These are phyloP conservation scores for Chenopodium suecicum DNA, from an alignment of 148 eudicot genomes.

Conservation along the genomic window DNA sequence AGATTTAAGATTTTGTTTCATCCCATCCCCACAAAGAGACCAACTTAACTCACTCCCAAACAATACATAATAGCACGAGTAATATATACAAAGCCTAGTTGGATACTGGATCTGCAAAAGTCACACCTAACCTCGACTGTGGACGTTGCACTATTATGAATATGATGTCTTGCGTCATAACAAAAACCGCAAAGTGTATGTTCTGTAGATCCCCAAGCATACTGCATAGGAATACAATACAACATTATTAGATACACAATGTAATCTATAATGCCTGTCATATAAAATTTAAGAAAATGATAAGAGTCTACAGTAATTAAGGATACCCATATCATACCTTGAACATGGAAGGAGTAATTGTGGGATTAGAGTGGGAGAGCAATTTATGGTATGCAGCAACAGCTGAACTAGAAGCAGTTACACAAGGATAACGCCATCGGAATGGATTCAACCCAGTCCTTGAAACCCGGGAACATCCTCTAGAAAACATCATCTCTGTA, in stretches of 20 bases:
- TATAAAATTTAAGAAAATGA: neutral
- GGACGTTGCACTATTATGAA: slow-evolving; percentile 58
- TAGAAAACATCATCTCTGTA: slow-evolving; percentile 22
- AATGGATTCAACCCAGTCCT: slow-evolving; percentile 20
- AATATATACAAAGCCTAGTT: neutral
- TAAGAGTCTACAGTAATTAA: neutral
- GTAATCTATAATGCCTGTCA: neutral
- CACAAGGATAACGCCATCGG: slow-evolving; percentile 13
- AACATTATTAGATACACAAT: neutral
- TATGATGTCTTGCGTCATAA: slow-evolving; percentile 39
- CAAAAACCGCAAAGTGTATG: slow-evolving; percentile 40
- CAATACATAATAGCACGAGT: too few relatives aligned
- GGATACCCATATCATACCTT: neutral
- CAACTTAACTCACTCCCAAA: neutral
- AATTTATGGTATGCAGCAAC: slow-evolving; percentile 16
- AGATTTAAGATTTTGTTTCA: neutral
- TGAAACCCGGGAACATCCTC: slow-evolving; percentile 31
- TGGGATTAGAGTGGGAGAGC: slow-evolving; percentile 13
- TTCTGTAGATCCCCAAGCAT: slow-evolving; percentile 61
- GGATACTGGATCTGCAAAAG: slow-evolving; percentile 8
- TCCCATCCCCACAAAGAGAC: neutral
- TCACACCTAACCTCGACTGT: slow-evolving; percentile 58
- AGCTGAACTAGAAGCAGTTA: slow-evolving; percentile 6
- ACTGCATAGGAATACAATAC: slow-evolving; percentile 53
- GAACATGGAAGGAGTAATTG: neutral